Base-by-base conservation (phyloP, 768 basidiomycete genomes). In the Mycena alexandri region DNA sequence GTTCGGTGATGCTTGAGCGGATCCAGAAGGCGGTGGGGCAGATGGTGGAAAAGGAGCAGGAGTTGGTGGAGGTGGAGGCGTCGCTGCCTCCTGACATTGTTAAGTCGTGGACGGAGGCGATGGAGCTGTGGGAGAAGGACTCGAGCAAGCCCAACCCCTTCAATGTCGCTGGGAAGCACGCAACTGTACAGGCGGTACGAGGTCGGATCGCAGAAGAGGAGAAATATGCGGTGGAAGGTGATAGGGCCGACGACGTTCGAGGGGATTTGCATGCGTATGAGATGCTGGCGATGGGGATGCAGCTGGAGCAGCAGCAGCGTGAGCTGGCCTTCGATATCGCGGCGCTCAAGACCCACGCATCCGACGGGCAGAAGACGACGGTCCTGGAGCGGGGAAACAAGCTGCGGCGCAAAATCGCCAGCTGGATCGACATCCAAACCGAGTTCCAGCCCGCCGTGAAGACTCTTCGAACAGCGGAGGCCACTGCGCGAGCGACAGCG, bases 311-410 rank as follows among this genome's bases (percentile, higher is more conserved):
- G n/a, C n/a, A n/a, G 59, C 59, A 61, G 17, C 36, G 59, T 9
- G 36, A n/a, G n/a, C n/a, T n/a, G n/a, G n/a, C n/a, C n/a, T n/a
- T n/a, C n/a, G n/a, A n/a, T n/a, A n/a, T n/a, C n/a, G n/a, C n/a
- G n/a, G n/a, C n/a, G n/a, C n/a, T n/a, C n/a, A n/a, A n/a, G n/a
- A n/a, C n/a, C n/a, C 59, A 77, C 74, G 0, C 48, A 9, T 51
- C 59, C 2, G 59, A 29, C 6, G 34, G 38, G 7, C 48, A 51
- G 24, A 51, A 43, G 42, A 82, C 4, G 75, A 81, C 55, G n/a
- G n/a, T n/a, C n/a, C 5, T 34, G 29, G 44, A 59, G 46, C 44
- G 5, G 14, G 21, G n/a, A 3, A 59, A 33, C 57, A 46, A 59
- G 29, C 57, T 59, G 29, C 25, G 24, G 13, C 43, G 57, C 10